phyloP scores from a whole-genome alignment of 805 yeast species.

The Metschnikowia lunata region DNA sequence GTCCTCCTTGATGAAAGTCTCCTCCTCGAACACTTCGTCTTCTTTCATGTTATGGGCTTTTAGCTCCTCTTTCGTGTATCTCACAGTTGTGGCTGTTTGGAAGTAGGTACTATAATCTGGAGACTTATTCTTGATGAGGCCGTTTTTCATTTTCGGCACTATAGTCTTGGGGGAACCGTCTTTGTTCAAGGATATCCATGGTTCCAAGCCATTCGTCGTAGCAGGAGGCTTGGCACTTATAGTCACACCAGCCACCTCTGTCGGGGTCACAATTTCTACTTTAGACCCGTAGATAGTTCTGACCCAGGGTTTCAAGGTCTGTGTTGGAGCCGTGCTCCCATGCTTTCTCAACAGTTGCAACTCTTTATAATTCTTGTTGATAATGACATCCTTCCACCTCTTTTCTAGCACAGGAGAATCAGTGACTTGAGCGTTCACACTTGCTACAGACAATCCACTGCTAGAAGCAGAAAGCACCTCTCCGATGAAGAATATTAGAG shows the following conservation, averaged over 20 bases:
- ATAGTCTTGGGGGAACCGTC: slow-evolving; percentile 80
- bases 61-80: slow-evolving; percentile 55
- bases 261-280: slow-evolving; percentile 59
- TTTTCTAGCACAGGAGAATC: slow-evolving; percentile 20
- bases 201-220: slow-evolving; percentile 65
- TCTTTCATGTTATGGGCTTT: slow-evolving; percentile 71
- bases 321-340: slow-evolving; percentile 24
- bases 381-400: slow-evolving; percentile 27
- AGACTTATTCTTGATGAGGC: slow-evolving; percentile 56
- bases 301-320: slow-evolving; percentile 54
- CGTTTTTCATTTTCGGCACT: slow-evolving; percentile 70
- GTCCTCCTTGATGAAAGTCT: slow-evolving; percentile 58
- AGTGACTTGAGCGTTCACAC: slow-evolving; percentile 14
- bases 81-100: slow-evolving; percentile 59
- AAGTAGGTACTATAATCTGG: slow-evolving; percentile 79
- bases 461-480: neutral
- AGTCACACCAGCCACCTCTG: slow-evolving; percentile 60
- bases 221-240: slow-evolving; percentile 66
- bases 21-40: slow-evolving; percentile 55
- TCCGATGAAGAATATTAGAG: slow-evolving; percentile 3
- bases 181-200: slow-evolving; percentile 76
- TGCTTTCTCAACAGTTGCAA: slow-evolving; percentile 19
- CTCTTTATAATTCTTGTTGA: slow-evolving; percentile 28
- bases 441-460: slow-evolving; percentile 3
- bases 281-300: slow-evolving; percentile 60